Evolutionary conservation across 2,329 filamentous ascomycete genomes (phyloP).

Genomic region (Emmonsia crescens): DNA sequence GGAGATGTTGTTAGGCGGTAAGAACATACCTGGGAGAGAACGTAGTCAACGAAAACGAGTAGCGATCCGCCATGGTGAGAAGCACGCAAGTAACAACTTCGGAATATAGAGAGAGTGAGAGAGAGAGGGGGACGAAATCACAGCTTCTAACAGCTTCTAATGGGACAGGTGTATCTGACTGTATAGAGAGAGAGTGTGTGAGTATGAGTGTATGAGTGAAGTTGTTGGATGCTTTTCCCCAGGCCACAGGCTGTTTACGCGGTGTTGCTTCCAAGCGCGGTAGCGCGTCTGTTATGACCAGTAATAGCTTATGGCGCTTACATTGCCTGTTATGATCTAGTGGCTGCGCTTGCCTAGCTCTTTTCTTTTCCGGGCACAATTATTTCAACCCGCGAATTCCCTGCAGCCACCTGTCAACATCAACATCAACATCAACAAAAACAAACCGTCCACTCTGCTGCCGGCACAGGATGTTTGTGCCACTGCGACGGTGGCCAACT

Average conservation of each 20-base stretch:
- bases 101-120: background rate
- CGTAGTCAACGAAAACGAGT: conserved; percentile 97
- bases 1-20: conserved; percentile 10
- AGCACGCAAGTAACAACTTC: conserved; percentile 14
- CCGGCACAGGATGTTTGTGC: background rate
- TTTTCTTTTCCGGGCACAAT: background rate
- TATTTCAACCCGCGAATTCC: background rate
- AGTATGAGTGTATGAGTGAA: background rate
- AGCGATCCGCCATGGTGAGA: conserved; percentile 81
- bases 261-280: background rate
- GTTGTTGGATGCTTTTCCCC: background rate
- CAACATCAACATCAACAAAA: background rate
- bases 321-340: background rate
- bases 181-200: background rate
- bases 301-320: background rate
- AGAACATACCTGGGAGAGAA: conserved; percentile 90
- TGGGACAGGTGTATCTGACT: background rate
- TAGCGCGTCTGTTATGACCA: background rate
- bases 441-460: background rate
- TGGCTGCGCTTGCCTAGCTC: background rate
- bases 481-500: background rate
- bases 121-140: background rate
- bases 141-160: background rate
- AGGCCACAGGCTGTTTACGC: conserved; percentile 6
- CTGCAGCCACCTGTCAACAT: background rate